These are phyloP conservation scores for Metarhizium rileyi DNA, from an alignment of 2,329 filamentous ascomycete species.

Conservation along the genomic window DNA sequence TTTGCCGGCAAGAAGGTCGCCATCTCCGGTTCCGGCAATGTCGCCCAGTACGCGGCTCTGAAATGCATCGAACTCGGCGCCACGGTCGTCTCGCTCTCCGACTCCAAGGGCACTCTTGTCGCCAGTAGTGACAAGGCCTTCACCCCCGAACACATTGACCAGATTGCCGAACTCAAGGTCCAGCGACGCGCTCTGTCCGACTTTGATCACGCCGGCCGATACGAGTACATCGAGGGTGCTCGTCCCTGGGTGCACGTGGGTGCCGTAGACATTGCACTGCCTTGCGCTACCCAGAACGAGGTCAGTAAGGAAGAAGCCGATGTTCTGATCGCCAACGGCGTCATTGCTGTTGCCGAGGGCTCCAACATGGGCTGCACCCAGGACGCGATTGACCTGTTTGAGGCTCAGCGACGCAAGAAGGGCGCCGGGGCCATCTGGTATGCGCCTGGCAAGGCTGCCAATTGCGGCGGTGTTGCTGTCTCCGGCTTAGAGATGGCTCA, in stretches of 20 bases:
- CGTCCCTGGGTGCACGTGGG: conserved; percentile 88
- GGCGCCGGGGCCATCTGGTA: conserved; percentile 75
- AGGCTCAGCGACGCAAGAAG: conserved; percentile 64
- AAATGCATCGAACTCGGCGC: conserved; percentile 95
- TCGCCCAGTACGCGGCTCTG: conserved; percentile 93
- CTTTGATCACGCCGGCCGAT: conserved; percentile 54
- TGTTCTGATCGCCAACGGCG: conserved; percentile 65
- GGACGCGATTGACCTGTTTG: conserved; percentile 88
- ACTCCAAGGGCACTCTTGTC: conserved; percentile 79
- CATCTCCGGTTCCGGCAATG: conserved; percentile 94
- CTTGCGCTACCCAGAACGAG: conserved; percentile 95
- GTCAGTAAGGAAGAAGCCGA: conserved; percentile 85
- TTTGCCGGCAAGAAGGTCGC: conserved; percentile 90
- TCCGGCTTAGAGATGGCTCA: conserved; percentile 98
- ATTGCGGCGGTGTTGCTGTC: conserved; percentile 94
- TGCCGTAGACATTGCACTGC: conserved; percentile 83
- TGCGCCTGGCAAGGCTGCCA: conserved; percentile 92
- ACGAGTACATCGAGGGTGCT: conserved; percentile 79
- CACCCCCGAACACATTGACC: conserved; percentile 66
- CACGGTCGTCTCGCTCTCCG: conserved; percentile 84
- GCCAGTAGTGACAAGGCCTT: conserved; percentile 58
- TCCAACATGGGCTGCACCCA: conserved; percentile 99
- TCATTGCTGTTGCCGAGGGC: conserved; percentile 85
- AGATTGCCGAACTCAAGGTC: conserved; percentile 80
- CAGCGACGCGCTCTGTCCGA: conserved; percentile 73